A percentile compares a stretch with the other conserved stretches of the same genome.
Conservation (phyloP, 2,329 filamentous ascomycete species). For the Cryphonectria naterciae region DNA sequence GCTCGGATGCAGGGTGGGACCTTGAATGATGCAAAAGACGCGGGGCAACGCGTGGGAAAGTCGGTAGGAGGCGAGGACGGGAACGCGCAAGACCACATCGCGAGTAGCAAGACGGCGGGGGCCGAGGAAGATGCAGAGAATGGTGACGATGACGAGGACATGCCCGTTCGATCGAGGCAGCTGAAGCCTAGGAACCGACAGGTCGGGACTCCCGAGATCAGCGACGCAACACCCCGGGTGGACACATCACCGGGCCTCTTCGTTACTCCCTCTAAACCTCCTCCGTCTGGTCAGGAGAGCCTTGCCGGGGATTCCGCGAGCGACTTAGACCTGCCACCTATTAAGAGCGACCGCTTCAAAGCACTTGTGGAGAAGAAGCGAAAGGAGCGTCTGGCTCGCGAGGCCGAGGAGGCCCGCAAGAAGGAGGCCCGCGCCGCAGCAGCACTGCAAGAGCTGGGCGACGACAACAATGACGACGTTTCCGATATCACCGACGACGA, state of each 20-base stretch:
- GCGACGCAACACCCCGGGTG: constrained; percentile 37
- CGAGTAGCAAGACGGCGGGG: constrained; percentile 32
- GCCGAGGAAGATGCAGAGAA: constrained; percentile 35
- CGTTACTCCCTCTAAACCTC: constrained; percentile 52
- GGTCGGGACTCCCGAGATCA: constrained; percentile 42
- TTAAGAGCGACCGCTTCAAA: constrained; percentile 65
- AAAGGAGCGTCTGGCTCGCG: constrained; percentile 69
- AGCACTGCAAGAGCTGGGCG: constrained; percentile 46
- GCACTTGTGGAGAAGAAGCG: constrained; percentile 76
- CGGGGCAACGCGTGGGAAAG: constrained; percentile 49
- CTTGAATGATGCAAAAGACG: constrained; percentile 33
- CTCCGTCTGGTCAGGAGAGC: constrained; percentile 36
- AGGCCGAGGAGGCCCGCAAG: constrained; percentile 60
- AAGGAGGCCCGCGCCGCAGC: constrained; percentile 49
- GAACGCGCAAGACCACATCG: constrained; percentile 32
- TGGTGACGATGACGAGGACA: constrained; percentile 47
- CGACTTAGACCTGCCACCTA: constrained; percentile 52
- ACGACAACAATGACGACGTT: constrained; percentile 51
- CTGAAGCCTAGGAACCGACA: constrained; percentile 42
- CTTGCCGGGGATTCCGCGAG: constrained; percentile 43
- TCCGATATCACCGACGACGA: constrained; percentile 65
- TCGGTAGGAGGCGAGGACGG: constrained; percentile 44
- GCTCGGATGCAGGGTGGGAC: constrained; percentile 59
- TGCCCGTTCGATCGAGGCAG: constrained; percentile 47
- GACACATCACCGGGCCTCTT: constrained; percentile 58